phyloP scores from a whole-genome alignment of 495 filamentous ascomycete species.

The Polyplosphaeria fusca region DNA sequence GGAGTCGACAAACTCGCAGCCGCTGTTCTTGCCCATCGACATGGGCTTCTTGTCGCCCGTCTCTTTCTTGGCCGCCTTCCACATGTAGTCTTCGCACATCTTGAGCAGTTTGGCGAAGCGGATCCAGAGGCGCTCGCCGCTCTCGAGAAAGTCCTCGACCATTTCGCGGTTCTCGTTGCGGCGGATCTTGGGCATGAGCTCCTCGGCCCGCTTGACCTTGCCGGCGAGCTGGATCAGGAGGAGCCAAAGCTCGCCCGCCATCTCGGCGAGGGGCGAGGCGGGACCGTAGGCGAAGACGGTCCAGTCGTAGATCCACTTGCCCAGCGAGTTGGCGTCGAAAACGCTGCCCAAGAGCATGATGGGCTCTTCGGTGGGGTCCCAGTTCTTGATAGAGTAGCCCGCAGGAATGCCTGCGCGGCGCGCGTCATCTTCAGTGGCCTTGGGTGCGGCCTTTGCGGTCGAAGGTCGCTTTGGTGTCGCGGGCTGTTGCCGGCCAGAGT shows the following conservation, averaged over 20 bases:
- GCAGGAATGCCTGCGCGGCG: conserved; percentile 75
- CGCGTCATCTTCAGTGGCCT: conserved; percentile 84
- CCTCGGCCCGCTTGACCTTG: conserved; percentile 89
- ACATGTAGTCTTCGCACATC: conserved; percentile 90
- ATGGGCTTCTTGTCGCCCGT: conserved; percentile 56
- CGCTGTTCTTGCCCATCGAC: conserved; percentile 87
- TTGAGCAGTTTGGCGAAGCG: conserved; percentile 86
- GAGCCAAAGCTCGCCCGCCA: conserved; percentile 94
- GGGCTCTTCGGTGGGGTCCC: conserved; percentile 90
- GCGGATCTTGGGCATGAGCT: conserved; percentile 71
- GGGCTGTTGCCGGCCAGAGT: conserved; percentile 34
- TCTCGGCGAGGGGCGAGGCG: conserved; percentile 80
- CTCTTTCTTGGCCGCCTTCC: conserved; percentile 67
- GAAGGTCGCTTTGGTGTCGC: conserved; percentile 32
- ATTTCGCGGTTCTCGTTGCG: conserved; percentile 70
- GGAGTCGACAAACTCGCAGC: conserved; percentile 93
- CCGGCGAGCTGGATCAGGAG: conserved; percentile 92
- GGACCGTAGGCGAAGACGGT: conserved; percentile 89
- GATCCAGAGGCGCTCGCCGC: conserved; percentile 80
- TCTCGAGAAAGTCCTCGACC: conserved; percentile 87
- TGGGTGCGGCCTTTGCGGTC: conserved; percentile 45
- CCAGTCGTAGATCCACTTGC: conserved; percentile 99
- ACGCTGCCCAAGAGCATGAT: conserved; percentile 93
- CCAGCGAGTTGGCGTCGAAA: conserved; percentile 94
- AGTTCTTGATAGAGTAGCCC: conserved; percentile 97